Evolutionary conservation across 2,329 filamentous ascomycete species (phyloP).

Genomic region (Hypocreales sp.): DNA sequence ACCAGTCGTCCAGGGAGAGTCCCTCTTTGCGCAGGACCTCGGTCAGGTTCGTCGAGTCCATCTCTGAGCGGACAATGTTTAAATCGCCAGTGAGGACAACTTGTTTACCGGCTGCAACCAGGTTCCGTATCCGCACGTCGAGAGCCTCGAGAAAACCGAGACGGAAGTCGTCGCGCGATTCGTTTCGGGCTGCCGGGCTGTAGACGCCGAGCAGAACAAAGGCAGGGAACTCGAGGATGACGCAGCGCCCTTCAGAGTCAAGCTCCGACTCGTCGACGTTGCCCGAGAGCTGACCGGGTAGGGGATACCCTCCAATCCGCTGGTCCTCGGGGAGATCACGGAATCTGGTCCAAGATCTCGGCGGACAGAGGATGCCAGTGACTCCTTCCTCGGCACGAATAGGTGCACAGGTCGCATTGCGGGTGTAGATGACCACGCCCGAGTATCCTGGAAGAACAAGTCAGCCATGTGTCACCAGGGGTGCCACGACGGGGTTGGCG

Average conservation of each 20-base stretch:
- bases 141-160: constrained; percentile 65
- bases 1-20: constrained; percentile 54
- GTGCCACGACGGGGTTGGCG: too few relatives aligned
- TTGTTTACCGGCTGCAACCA: constrained; percentile 64
- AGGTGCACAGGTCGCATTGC: constrained; percentile 71
- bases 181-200: constrained; percentile 77
- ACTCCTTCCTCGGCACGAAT: constrained; percentile 91
- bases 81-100: constrained; percentile 80
- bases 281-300: constrained; percentile 45
- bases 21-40: constrained; percentile 59
- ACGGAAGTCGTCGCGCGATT: constrained; percentile 69
- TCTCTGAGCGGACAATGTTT: constrained; percentile 55
- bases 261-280: constrained; percentile 54
- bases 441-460: constrained; percentile 69
- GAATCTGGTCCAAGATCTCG: constrained; percentile 55
- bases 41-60: constrained; percentile 61
- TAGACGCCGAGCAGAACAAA: constrained; percentile 92
- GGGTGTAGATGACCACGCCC: constrained; percentile 87
- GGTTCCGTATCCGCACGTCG: constrained; percentile 72
- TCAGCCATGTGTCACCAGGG: too few relatives aligned
- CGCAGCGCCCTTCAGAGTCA: constrained; percentile 83
- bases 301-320: constrained; percentile 82
- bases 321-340: constrained; percentile 57
- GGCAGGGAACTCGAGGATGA: constrained; percentile 83
- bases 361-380: constrained; percentile 61